A percentile compares a stretch with the other conserved stretches of the same genome.
Evolutionary conservation across 2,329 filamentous ascomycete species (phyloP).

Genomic region (Chaetothyriales sp.): DNA sequence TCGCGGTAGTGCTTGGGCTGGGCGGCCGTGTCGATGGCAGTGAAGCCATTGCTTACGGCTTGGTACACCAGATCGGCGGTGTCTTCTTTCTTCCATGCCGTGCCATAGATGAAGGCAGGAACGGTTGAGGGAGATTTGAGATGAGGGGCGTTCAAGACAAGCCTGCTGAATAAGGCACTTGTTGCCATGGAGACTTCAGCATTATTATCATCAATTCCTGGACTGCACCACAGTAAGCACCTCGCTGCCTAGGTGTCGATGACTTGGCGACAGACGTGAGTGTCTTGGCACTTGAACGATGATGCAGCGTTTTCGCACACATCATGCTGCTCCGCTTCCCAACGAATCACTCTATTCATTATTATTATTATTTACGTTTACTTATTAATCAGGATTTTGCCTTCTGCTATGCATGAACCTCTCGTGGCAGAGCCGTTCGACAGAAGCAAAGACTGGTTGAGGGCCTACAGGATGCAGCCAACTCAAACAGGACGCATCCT

Average conservation of each 20-base stretch:
- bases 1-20: conserved; percentile 69
- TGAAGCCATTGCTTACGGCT: conserved; percentile 53
- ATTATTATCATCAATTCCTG: neutral
- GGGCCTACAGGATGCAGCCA: neutral
- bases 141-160: conserved; percentile 10
- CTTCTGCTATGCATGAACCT: neutral
- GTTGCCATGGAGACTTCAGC: conserved; percentile 1
- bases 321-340: no score
- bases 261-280: no score
- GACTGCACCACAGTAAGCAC: no score
- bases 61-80: conserved; percentile 53
- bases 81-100: conserved; percentile 66
- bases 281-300: no score
- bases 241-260: no score
- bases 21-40: conserved; percentile 58
- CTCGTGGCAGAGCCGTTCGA: neutral
- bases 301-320: no score
- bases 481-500: neutral
- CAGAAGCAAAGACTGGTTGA: neutral
- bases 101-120: conserved; percentile 53
- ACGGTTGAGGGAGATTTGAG: conserved; percentile 5
- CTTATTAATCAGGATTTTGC: no score
- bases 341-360: neutral
- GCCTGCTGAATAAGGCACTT: conserved; percentile 11
- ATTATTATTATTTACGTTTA: neutral